Percentiles rank a stretch among this genome's conserved stretches.
Conservation (phyloP, 2,329 filamentous ascomycete species). For the Pyrenophora seminiperda region DNA sequence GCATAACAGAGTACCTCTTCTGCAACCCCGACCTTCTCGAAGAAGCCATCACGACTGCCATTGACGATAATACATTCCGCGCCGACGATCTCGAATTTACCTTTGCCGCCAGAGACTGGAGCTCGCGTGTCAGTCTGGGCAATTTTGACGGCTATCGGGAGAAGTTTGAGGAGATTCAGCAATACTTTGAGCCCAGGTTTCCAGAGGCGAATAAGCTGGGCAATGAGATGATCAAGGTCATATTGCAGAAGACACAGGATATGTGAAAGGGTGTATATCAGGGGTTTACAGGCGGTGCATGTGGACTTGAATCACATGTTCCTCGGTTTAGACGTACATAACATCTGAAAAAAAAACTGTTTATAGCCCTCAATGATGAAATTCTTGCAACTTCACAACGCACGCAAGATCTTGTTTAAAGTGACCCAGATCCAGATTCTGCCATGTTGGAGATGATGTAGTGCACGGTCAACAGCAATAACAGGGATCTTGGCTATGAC, state of each 20-base stretch:
- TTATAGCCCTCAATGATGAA: too few species aligned
- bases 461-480: constrained; percentile 22
- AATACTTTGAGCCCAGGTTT: constrained; percentile 90
- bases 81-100: constrained; percentile 97
- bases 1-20: constrained; percentile 96
- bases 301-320: too few species aligned
- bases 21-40: constrained; percentile 79
- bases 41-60: constrained; percentile 81
- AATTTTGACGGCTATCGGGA: constrained; percentile 93
- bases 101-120: constrained; percentile 95
- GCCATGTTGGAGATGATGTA: constrained; percentile 19
- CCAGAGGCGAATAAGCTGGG: constrained; percentile 84
- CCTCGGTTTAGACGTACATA: too few species aligned
- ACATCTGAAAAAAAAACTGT: too few species aligned
- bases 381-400: too few species aligned
- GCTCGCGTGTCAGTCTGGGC: constrained; percentile 86
- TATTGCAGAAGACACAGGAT: constrained; percentile 73
- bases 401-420: constrained; percentile 6
- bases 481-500: constrained; percentile 34
- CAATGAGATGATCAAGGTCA: constrained; percentile 96
- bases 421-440: constrained; percentile 2
- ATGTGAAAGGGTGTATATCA: neutral
- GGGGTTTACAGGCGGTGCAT: too few species aligned
- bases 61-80: constrained; percentile 90
- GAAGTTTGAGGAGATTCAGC: constrained; percentile 87